Conservation (phyloP, 106 monocot species). For the Dendrobium catenatum region DNA sequence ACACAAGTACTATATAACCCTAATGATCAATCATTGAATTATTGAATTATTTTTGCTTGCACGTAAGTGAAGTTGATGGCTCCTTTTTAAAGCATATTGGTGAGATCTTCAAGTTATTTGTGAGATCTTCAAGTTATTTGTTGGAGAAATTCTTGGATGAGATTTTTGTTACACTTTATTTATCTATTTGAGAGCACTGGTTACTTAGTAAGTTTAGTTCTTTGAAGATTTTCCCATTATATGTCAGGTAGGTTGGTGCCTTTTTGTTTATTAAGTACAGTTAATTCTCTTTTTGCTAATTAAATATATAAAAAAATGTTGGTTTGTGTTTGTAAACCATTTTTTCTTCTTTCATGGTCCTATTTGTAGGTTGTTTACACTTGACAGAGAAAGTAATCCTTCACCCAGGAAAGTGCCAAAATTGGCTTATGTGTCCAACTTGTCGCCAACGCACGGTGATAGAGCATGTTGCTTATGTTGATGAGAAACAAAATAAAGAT, state of each 20-base stretch:
- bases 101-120: too few relatives aligned
- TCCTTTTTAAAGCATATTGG: too few relatives aligned
- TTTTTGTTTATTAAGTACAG: background rate
- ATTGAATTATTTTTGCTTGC: too few relatives aligned
- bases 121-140: too few relatives aligned
- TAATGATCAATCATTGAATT: too few relatives aligned
- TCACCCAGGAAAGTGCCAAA: conserved; percentile 35
- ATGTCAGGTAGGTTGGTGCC: background rate
- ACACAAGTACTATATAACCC: too few relatives aligned
- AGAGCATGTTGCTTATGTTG: conserved; percentile 73
- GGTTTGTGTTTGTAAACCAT: background rate
- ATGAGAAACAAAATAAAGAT: conserved; percentile 40
- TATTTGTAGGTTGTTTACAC: conserved; percentile 65
- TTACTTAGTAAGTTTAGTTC: too few relatives aligned
- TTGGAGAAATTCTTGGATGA: too few relatives aligned
- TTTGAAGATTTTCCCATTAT: background rate
- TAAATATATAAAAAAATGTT: background rate
- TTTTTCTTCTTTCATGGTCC: background rate
- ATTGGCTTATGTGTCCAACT: conserved; percentile 94
- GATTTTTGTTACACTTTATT: too few relatives aligned
- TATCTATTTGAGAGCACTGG: too few relatives aligned
- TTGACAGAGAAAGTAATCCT: conserved; percentile 53
- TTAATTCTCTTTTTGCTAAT: background rate
- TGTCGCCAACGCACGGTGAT: conserved; percentile 83
- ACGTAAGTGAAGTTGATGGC: too few relatives aligned